phyloP scores from a whole-genome alignment of 2,329 filamentous ascomycete genomes.

The Diaporthe citrichinensis region DNA sequence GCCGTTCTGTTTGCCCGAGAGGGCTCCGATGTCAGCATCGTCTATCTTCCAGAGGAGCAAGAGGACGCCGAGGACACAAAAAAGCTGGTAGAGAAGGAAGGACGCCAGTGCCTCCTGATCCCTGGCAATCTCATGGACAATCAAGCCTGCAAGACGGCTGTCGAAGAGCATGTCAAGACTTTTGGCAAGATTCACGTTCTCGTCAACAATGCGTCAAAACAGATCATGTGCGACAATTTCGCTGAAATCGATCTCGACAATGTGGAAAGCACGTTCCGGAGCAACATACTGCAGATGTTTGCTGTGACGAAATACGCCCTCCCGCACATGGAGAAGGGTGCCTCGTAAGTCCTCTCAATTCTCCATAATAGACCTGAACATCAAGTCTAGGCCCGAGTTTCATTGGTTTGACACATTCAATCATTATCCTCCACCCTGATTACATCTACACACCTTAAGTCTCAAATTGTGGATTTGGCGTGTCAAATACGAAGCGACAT shows the following conservation, averaged over 20 bases:
- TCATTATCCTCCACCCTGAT: too few relatives aligned
- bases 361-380: neutral
- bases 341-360: slow-evolving; percentile 52
- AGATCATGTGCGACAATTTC: slow-evolving; percentile 67
- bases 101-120: slow-evolving; percentile 62
- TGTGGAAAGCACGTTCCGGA: slow-evolving; percentile 69
- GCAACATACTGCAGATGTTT: slow-evolving; percentile 71
- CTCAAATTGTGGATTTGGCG: too few relatives aligned
- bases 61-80: slow-evolving; percentile 69
- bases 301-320: slow-evolving; percentile 71
- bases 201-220: slow-evolving; percentile 72
- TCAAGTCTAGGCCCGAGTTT: too few relatives aligned
- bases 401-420: too few relatives aligned
- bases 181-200: slow-evolving; percentile 63
- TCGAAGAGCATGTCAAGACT: slow-evolving; percentile 67
- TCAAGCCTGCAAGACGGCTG: slow-evolving; percentile 62
- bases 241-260: slow-evolving; percentile 67
- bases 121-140: slow-evolving; percentile 64
- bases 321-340: slow-evolving; percentile 66
- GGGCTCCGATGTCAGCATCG: slow-evolving; percentile 69
- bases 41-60: slow-evolving; percentile 69
- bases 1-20: slow-evolving; percentile 71
- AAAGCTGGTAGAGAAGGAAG: slow-evolving; percentile 64
- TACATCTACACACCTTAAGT: neutral
- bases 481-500: neutral